Base-by-base conservation (phyloP, 2,329 filamentous ascomycete species). In the Setomelanomma holmii region DNA sequence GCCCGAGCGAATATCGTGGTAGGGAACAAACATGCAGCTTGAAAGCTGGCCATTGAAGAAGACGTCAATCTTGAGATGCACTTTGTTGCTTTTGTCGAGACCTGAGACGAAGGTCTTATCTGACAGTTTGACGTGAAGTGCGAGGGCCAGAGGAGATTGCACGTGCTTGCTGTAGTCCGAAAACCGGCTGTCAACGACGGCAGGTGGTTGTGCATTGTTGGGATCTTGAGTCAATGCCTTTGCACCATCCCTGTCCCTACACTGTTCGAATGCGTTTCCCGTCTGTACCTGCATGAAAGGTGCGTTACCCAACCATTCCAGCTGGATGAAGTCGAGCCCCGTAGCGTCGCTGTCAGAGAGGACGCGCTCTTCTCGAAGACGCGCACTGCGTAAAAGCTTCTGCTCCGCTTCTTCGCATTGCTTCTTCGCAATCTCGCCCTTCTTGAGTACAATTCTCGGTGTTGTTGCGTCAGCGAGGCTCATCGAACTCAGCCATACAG, bases 41-140 rank as follows among this genome's bases (percentile, higher is more conserved):
- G 71, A 69, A 6, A 81, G 67, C 23, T 73, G 62, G 33, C 80
- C 79, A 48, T 82, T 81, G 60, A 79, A 67, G 57, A 78, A 77
- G 4, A 81, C 72, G n/a, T 81, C 79, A 38, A 80, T 71, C 59
- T 79, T 80, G 44, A 81, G 51, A 27, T 78, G 72, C 17, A 68
- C 66, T n/a, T 58, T 59, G 20, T 49, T 58, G 10, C 19, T 10
- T 4, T 45, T 53, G 30, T 48, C 40, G 11, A 68, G 57, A 17
- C 62, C 56, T n/a, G 51, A 58, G 2, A 64, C 19, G 40, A 74
- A 75, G 1, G 73, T 59, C 44, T 69, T 65, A 7, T 69, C 55
- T 5, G 61, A 66, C 12, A 77, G 57, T 11, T 64, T 55, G 34
- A 75, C 57, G 23, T 74, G 68, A 1, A 75, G 56, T 2, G 59